Base-by-base conservation (phyloP, 2,329 filamentous ascomycete species). In the Colletotrichum filicis region DNA sequence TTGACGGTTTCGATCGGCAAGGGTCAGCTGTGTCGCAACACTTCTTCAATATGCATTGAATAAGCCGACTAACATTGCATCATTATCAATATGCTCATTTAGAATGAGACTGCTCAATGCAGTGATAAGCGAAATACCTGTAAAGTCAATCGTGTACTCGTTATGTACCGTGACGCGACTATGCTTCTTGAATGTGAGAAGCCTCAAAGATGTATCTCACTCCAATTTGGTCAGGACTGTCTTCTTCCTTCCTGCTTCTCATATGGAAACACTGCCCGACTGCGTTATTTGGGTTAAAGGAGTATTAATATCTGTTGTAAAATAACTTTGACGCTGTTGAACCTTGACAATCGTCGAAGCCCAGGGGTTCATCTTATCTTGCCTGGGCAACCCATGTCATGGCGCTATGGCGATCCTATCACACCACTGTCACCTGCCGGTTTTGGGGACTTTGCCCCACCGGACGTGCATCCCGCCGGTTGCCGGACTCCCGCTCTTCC, bases 321-420 rank as follows among this genome's bases (percentile, higher is more conserved):
- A 22, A 49, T 22, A 49, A 49, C 42, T 49, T 49, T 22, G 42
- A 22, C 19, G 5, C 24, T 8, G 19, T 32, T n/a, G 8, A 37
- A 63, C n/a, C 7, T n/a, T 12, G 5, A 14, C 46, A 53, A 26
- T n/a, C 12, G n/a, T 42, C 19, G 22, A 0, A 12, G 22, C 19
- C 11, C 4, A 14, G 2, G 5, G 8, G 26, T 49, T 49, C 16
- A 30, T 62, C 59, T 62, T 49, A 62, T 62, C 42, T 52, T 24
- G 22, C 35, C 4, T 28, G 2, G 30, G 8, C 37, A 46, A 28
- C 37, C 30, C 32, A 28, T 53, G 60, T 12, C 46, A 7, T 53
- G 46, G 49, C 60, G 60, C 60, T 53, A 63, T 35, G 60, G 46
- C 60, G 28, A 53, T 53, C 60, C 28, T 22, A 63, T 63, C 46